phyloP scores from a whole-genome alignment of 129 eudicot species.

The Centella asiatica region DNA sequence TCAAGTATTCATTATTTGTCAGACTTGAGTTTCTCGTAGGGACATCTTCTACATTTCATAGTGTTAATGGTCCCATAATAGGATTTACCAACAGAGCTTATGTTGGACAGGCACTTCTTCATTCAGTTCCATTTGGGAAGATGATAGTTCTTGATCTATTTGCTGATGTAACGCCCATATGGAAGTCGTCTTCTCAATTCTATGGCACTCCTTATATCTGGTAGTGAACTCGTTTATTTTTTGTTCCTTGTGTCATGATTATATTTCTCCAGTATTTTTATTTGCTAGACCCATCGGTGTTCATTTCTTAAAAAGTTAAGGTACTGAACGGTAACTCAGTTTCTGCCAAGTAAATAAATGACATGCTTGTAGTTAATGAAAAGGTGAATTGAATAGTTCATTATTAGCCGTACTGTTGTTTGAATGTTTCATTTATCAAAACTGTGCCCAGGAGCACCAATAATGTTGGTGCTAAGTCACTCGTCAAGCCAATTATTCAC shows the following conservation, averaged over 20 bases:
- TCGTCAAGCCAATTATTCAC: background rate
- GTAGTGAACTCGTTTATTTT: constrained; percentile 25
- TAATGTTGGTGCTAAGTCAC: background rate
- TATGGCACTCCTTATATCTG: constrained; percentile 95
- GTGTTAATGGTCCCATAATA: background rate
- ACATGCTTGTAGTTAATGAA: too few relatives aligned
- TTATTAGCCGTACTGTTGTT: too few relatives aligned
- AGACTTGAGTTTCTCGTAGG: background rate
- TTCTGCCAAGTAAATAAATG: background rate
- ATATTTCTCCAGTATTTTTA: background rate
- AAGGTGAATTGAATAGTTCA: too few relatives aligned
- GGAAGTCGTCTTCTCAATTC: constrained; percentile 94
- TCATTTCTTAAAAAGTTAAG: too few relatives aligned
- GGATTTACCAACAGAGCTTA: constrained; percentile 6
- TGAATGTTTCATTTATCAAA: too few relatives aligned
- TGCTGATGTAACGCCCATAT: constrained; percentile 92
- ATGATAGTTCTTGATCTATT: constrained; percentile 98
- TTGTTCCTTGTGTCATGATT: background rate
- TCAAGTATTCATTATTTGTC: background rate
- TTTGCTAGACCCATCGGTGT: too few relatives aligned
- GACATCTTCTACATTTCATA: background rate
- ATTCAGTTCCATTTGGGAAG: constrained; percentile 94
- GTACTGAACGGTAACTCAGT: background rate
- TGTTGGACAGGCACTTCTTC: constrained; percentile 78
- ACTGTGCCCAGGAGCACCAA: too few relatives aligned